Evolutionary conservation across 2,329 filamentous ascomycete genomes (phyloP).

Genomic region (Polychaeton citri): DNA sequence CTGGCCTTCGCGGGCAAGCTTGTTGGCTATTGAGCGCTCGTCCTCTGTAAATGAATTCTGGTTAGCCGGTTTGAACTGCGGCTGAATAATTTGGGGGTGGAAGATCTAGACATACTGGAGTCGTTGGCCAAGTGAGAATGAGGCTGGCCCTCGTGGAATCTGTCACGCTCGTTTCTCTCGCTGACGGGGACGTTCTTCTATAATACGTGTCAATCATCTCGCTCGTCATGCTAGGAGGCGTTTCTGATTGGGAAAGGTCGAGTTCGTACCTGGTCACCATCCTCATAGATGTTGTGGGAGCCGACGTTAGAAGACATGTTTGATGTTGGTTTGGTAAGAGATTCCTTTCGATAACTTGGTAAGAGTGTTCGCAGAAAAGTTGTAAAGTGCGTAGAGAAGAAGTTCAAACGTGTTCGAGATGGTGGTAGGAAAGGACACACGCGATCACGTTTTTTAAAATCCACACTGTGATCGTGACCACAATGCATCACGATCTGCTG

Average conservation of each 20-base stretch:
- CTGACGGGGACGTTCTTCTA: slow-evolving; percentile 41
- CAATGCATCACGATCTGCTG: too few relatives aligned
- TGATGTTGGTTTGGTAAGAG: too few relatives aligned
- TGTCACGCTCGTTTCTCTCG: slow-evolving; percentile 28
- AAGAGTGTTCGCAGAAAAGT: too few relatives aligned
- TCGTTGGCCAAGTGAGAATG: slow-evolving; percentile 57
- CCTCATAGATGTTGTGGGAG: slow-evolving; percentile 53
- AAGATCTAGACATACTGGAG: slow-evolving; percentile 45
- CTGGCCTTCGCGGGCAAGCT: slow-evolving; percentile 50
- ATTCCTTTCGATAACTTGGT: too few relatives aligned
- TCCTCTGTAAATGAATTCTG: slow-evolving; percentile 47
- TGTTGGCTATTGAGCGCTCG: slow-evolving; percentile 58
- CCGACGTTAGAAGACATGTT: slow-evolving; percentile 53
- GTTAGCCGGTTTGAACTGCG: neutral
- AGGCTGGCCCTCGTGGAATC: slow-evolving; percentile 59
- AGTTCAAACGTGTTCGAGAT: too few relatives aligned
- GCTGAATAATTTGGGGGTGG: too few relatives aligned
- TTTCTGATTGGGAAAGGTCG: slow-evolving; percentile 1
- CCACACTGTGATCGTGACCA: too few relatives aligned
- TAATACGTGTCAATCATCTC: slow-evolving; percentile 1
- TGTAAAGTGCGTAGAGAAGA: too few relatives aligned
- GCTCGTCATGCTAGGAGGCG: neutral
- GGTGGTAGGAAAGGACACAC: too few relatives aligned
- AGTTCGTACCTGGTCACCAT: slow-evolving; percentile 51
- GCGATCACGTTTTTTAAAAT: too few relatives aligned